Conservation (phyloP, 2,329 filamentous ascomycete genomes). For the Penicillium sp. region DNA sequence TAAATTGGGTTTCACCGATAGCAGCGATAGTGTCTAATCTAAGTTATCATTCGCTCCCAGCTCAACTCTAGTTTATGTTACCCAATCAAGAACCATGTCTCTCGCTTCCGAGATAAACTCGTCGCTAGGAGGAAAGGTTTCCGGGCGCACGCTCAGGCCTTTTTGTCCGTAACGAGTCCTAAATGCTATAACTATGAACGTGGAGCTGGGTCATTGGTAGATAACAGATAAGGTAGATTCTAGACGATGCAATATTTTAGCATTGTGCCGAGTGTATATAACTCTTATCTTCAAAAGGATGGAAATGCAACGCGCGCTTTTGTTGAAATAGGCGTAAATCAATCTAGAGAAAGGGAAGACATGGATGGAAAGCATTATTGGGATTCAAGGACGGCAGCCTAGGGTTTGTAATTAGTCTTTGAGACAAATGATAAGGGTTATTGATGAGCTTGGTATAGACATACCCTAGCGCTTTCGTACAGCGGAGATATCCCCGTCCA, state of each 20-base stretch:
- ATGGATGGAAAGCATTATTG: not conserved
- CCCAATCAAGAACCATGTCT: not conserved
- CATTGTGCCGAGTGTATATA: not conserved
- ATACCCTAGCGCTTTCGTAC: constrained; percentile 69
- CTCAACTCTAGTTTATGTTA: not conserved
- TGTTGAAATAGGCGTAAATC: constrained; percentile 11
- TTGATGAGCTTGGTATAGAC: not conserved
- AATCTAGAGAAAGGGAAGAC: not conserved
- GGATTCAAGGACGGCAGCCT: constrained; percentile 16
- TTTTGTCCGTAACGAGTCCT: not conserved
- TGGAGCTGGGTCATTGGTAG: not conserved
- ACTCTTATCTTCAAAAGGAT: not conserved
- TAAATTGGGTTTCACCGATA: not conserved
- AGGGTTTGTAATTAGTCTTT: not conserved
- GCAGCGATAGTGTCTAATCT: not conserved
- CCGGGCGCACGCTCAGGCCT: not conserved
- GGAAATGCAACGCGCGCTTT: constrained; percentile 6
- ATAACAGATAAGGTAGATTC: not conserved
- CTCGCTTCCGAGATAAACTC: not conserved
- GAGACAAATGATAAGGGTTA: not conserved
- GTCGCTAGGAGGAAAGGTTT: not conserved
- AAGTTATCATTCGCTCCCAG: not conserved
- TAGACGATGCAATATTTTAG: not conserved
- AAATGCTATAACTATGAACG: not conserved
- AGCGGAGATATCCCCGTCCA: constrained; percentile 83